Evolutionary conservation across 2,329 filamentous ascomycete species (phyloP).

Genomic region (Epichloe festucae): DNA sequence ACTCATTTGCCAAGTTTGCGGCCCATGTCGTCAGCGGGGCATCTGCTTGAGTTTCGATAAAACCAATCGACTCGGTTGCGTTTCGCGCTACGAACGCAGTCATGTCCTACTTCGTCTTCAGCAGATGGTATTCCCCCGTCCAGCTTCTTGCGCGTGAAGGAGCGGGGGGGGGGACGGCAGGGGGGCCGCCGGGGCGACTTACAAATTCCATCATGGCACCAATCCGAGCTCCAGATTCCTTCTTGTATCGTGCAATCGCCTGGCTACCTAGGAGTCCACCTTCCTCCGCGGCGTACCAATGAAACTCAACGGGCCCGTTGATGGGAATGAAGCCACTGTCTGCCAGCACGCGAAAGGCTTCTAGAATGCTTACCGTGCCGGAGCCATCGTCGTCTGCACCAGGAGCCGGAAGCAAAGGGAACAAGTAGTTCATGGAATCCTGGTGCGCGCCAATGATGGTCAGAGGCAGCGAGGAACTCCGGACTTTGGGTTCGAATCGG

Average conservation of each 20-base stretch:
- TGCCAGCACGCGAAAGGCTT: conserved; percentile 34
- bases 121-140: neutral
- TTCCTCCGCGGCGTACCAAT: conserved; percentile 38
- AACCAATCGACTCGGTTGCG: conserved; percentile 25
- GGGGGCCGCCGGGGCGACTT: conserved; percentile 1
- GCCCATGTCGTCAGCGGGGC: conserved; percentile 23
- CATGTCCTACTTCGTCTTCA: conserved; percentile 30
- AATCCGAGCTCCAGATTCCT: conserved; percentile 45
- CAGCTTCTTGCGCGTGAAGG: neutral
- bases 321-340: conserved; percentile 24
- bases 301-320: conserved; percentile 44
- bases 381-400: conserved; percentile 38
- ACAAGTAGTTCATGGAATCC: conserved; percentile 34
- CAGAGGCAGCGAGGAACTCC: conserved; percentile 24
- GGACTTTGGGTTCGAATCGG: conserved; percentile 29
- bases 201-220: conserved; percentile 59
- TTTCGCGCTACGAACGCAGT: conserved; percentile 25
- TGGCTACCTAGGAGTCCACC: conserved; percentile 43
- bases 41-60: conserved; percentile 26
- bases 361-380: conserved; percentile 34
- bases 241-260: conserved; percentile 55
- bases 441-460: conserved; percentile 32
- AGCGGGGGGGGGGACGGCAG: no score
- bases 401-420: conserved; percentile 24
- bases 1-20: conserved; percentile 20